Evolutionary conservation across 352 stramenopile species (phyloP).

Genomic region (Phytopythium chamaehyphon): DNA sequence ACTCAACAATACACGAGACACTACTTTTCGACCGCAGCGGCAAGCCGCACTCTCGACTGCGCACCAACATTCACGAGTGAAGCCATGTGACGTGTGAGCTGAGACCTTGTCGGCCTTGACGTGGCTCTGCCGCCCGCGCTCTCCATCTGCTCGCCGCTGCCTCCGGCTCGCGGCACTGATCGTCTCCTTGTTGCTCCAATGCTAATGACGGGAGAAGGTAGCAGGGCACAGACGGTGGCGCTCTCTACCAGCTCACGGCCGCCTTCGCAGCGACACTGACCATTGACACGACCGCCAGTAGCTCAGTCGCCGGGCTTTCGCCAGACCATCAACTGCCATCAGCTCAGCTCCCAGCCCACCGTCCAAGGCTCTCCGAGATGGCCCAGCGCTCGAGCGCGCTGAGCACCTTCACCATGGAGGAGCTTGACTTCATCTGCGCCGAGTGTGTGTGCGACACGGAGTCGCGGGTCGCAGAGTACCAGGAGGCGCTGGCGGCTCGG

Average conservation of each 20-base stretch:
- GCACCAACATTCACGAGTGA: no score
- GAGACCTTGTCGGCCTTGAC: no score
- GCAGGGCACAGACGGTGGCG: background rate
- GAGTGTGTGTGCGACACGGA: constrained; percentile 54
- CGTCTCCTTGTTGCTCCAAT: no score
- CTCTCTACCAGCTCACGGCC: background rate
- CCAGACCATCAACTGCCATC: no score
- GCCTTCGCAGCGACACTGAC: background rate
- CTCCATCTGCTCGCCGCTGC: no score
- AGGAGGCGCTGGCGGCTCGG: constrained; percentile 12
- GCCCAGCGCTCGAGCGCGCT: constrained; percentile 14
- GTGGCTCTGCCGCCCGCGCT: no score
- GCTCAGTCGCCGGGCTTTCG: background rate
- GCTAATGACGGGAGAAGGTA: background rate
- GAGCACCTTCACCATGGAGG: constrained; percentile 37
- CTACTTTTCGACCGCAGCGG: no score
- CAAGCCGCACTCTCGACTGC: no score
- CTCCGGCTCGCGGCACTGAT: no score
- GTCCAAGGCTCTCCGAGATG: background rate
- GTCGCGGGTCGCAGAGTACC: constrained; percentile 25
- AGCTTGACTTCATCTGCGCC: constrained; percentile 59
- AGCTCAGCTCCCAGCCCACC: no score
- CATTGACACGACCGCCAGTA: background rate
- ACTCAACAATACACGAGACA: no score
- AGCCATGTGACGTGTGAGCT: no score